Evolutionary conservation across 306 rosid genomes (phyloP).

Genomic region (Medicago lupulina): DNA sequence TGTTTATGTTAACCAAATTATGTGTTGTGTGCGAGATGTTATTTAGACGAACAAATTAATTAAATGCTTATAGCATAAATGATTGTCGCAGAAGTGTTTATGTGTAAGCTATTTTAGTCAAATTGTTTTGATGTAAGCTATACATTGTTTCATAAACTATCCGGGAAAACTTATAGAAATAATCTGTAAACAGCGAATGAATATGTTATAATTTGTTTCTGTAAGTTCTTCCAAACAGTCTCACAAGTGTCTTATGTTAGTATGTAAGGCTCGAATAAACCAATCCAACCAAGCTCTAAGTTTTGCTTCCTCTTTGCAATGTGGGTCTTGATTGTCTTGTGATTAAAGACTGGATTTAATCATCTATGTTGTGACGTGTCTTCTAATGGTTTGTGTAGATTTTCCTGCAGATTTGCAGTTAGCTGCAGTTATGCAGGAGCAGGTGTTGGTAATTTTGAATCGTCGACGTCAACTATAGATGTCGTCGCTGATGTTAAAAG

Average conservation of each 20-base stretch:
- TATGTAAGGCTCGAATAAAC: not conserved
- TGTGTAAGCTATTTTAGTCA: not conserved
- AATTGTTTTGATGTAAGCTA: not conserved
- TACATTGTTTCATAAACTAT: not conserved
- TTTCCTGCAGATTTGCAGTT: constrained; percentile 60
- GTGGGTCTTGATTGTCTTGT: constrained; percentile 11
- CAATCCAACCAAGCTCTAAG: not conserved
- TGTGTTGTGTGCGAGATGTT: not conserved
- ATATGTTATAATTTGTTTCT: not conserved
- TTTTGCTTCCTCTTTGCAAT: constrained; percentile 19
- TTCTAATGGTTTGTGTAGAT: constrained; percentile 13
- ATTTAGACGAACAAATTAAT: not conserved
- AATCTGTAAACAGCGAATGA: not conserved
- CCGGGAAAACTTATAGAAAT: not conserved
- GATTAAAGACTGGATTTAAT: constrained; percentile 21
- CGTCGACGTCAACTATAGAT: constrained; percentile 68
- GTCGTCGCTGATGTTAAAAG: constrained; percentile 80
- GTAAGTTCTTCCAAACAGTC: not conserved
- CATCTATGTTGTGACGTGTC: constrained; percentile 20
- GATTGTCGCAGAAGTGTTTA: not conserved
- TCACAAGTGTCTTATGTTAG: not conserved
- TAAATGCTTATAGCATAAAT: not conserved
- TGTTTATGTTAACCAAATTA: constrained; percentile 3
- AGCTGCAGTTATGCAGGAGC: constrained; percentile 68
- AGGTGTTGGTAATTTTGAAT: constrained; percentile 48